phyloP scores from a whole-genome alignment of 768 basidiomycete species.

The Tulasnella sp. region DNA sequence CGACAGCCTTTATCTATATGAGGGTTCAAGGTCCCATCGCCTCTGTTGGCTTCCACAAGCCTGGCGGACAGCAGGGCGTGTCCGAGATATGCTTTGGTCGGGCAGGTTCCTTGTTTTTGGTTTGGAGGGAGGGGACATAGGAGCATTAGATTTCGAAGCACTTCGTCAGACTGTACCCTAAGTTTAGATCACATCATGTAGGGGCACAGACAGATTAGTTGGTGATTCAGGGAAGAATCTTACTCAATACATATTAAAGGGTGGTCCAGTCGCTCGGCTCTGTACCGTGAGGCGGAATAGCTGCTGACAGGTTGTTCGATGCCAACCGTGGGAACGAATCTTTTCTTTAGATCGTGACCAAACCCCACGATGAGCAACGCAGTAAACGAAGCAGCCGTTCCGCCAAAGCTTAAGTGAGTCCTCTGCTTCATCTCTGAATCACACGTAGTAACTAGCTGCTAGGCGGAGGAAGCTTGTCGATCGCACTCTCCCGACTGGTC shows the following conservation, averaged over 20 bases:
- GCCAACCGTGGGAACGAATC: background rate
- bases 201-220: too few relatives aligned
- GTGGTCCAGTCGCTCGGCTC: too few relatives aligned
- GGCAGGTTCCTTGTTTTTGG: background rate
- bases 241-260: too few relatives aligned
- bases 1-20: background rate
- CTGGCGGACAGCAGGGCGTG: background rate
- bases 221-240: too few relatives aligned
- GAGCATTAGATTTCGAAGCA: background rate
- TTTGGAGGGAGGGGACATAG: background rate
- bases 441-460: background rate
- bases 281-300: too few relatives aligned
- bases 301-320: background rate
- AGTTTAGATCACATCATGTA: too few relatives aligned
- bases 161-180: background rate
- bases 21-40: background rate
- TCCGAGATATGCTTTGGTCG: background rate
- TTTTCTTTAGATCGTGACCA: background rate
- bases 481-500: constrained; percentile 18
- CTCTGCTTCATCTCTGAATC: background rate
- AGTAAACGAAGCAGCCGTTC: constrained; percentile 22
- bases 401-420: constrained; percentile 20
- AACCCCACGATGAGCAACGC: constrained; percentile 14
- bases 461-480: constrained; percentile 26
- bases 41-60: background rate